Conservation (phyloP, 2,329 filamentous ascomycete species). For the Fusarium sp. region DNA sequence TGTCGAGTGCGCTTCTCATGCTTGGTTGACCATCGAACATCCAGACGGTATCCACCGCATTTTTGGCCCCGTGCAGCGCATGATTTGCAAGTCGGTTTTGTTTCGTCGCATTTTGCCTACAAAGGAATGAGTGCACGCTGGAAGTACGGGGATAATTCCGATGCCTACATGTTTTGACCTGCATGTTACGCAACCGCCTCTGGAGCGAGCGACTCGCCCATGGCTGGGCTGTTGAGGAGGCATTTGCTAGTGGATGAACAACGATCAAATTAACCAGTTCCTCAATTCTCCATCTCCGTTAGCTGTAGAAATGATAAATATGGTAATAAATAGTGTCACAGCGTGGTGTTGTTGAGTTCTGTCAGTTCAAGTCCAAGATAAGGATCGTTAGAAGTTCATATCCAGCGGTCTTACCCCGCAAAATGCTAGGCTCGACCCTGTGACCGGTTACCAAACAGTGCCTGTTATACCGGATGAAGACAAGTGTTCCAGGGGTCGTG, state of each 20-base stretch:
- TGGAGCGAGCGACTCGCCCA: background rate
- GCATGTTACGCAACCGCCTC: background rate
- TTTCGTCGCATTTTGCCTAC: background rate
- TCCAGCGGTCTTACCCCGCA: background rate
- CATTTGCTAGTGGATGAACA: background rate
- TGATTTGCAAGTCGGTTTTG: background rate
- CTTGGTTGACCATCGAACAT: background rate
- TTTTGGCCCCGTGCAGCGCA: background rate
- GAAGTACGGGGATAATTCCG: background rate
- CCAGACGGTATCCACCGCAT: background rate
- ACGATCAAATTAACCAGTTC: fast-evolving
- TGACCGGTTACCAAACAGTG: background rate
- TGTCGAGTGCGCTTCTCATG: background rate
- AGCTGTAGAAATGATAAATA: fast-evolving
- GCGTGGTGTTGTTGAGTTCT: background rate
- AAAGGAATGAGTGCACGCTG: background rate
- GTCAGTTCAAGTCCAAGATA: background rate
- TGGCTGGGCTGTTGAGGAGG: background rate
- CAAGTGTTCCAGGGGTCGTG: background rate
- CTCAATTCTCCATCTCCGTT: fast-evolving
- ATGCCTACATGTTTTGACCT: background rate
- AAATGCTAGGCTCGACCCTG: background rate
- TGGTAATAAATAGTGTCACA: too few relatives aligned
- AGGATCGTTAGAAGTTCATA: background rate
- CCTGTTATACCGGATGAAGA: background rate